A percentile compares a stretch with the other conserved stretches of the same genome.
These are phyloP conservation scores for Alternaria conjuncta DNA, from an alignment of 2,329 filamentous ascomycete species.

Conservation along the genomic window DNA sequence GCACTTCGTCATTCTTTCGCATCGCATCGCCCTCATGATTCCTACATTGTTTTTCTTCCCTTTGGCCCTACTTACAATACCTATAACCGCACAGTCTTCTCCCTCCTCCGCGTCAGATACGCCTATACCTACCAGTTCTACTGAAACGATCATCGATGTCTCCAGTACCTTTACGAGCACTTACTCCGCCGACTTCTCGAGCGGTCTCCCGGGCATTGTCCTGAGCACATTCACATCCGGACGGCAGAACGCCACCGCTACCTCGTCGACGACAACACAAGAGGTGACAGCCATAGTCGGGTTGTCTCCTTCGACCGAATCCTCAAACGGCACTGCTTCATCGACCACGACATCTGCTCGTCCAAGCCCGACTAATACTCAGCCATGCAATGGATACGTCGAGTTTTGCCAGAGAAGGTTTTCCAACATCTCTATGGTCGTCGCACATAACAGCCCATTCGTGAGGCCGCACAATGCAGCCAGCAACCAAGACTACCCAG, in stretches of 20 bases:
- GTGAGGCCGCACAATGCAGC: conserved; percentile 37
- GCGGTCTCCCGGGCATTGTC: conserved; percentile 1
- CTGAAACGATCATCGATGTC: neutral
- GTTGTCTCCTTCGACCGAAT: conserved; percentile 11
- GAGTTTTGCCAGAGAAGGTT: conserved; percentile 45
- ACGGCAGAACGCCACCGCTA: conserved; percentile 19
- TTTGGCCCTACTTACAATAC: conserved; percentile 9
- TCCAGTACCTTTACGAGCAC: neutral
- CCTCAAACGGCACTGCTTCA: conserved; percentile 15
- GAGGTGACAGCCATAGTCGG: conserved; percentile 30
- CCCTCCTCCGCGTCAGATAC: conserved; percentile 5
- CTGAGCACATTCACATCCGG: conserved; percentile 10
- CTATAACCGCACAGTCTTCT: conserved; percentile 21
- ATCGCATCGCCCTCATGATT: conserved; percentile 21
- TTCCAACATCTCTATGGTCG: conserved; percentile 45
- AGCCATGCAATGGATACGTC: conserved; percentile 44
- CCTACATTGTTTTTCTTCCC: conserved; percentile 9
- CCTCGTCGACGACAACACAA: conserved; percentile 14
- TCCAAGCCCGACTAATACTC: conserved; percentile 32
- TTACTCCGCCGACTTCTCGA: neutral
- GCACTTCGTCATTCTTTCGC: conserved; percentile 16
- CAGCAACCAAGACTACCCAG: conserved; percentile 39
- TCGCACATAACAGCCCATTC: conserved; percentile 48
- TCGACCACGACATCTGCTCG: conserved; percentile 11
- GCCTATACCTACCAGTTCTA: conserved; percentile 16